Evolutionary conservation across 2,329 filamentous ascomycete genomes (phyloP).

Genomic region (Calonectria hawksworthii): DNA sequence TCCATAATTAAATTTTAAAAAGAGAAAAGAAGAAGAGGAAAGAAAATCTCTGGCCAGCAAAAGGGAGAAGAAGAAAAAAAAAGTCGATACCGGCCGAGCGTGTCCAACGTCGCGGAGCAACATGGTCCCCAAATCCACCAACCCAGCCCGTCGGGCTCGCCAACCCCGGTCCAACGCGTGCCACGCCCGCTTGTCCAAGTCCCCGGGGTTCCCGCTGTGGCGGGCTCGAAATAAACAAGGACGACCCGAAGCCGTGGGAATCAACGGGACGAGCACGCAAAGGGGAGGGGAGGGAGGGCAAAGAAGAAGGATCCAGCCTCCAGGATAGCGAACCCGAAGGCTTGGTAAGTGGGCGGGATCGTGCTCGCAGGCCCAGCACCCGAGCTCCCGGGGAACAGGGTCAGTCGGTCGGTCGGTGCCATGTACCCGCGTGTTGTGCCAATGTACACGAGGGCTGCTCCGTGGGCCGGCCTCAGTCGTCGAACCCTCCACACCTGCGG

Average conservation of each 20-base stretch:
- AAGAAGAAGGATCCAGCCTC: slow-evolving; percentile 29
- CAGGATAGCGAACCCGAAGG: slow-evolving; percentile 42
- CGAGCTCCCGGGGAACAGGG: slow-evolving; percentile 19
- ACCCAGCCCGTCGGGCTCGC: slow-evolving; percentile 5
- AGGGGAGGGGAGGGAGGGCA: neutral
- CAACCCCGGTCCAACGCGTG: neutral
- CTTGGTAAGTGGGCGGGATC: slow-evolving; percentile 48
- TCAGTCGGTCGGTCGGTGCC: neutral
- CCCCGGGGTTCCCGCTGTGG: slow-evolving; percentile 36
- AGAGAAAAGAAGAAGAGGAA: slow-evolving; percentile 33
- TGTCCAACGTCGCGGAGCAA: neutral
- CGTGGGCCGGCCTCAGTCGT: neutral
- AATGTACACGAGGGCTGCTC: neutral
- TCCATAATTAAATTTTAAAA: slow-evolving; percentile 23
- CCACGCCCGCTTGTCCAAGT: slow-evolving; percentile 21
- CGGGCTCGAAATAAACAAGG: slow-evolving; percentile 29
- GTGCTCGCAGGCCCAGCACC: slow-evolving; percentile 29
- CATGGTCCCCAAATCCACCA: neutral
- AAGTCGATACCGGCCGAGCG: neutral
- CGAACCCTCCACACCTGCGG: slow-evolving; percentile 8
- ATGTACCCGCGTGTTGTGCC: slow-evolving; percentile 8
- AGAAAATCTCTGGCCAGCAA: neutral
- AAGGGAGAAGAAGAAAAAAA: slow-evolving; percentile 3
- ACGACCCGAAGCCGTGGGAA: slow-evolving; percentile 21
- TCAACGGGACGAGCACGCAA: slow-evolving; percentile 9